Percentiles rank a stretch among this genome's conserved stretches.
phyloP scores from a whole-genome alignment of 208 protist species.

The Leishmania guyanensis region DNA sequence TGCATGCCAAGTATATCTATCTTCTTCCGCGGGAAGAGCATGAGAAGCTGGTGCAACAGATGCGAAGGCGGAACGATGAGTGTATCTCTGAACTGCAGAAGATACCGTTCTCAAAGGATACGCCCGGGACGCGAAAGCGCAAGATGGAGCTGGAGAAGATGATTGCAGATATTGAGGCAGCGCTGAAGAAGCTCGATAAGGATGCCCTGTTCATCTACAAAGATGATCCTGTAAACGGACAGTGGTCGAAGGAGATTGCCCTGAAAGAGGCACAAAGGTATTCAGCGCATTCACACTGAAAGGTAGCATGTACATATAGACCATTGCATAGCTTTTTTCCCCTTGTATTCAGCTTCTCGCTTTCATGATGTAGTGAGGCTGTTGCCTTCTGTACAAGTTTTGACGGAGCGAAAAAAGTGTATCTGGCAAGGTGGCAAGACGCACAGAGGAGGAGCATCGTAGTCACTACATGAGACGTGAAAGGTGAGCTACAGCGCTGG shows the following conservation, averaged over 20 bases:
- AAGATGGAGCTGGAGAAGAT: constrained; percentile 70
- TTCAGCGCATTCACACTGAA: constrained; percentile 21
- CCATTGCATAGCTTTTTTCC: not conserved
- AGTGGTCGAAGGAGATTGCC: constrained; percentile 79
- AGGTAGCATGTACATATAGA: not conserved
- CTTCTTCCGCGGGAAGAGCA: constrained; percentile 78
- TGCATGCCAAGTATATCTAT: constrained; percentile 68
- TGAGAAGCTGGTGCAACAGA: constrained; percentile 57
- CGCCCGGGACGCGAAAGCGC: constrained; percentile 55
- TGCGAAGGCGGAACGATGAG: constrained; percentile 56
- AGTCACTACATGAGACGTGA: not conserved
- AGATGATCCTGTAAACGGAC: constrained; percentile 75
- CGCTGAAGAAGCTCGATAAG: constrained; percentile 79
- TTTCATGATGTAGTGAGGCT: constrained; percentile 8
- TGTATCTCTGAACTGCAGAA: constrained; percentile 62
- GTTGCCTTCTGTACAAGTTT: not conserved
- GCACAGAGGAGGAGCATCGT: not conserved
- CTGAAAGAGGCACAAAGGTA: constrained; percentile 71
- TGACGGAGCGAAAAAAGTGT: not conserved
- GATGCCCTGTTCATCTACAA: constrained; percentile 91
- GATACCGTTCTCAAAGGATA: constrained; percentile 89
- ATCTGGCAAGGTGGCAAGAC: not conserved
- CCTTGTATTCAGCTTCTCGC: not conserved
- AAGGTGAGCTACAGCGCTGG: not conserved
- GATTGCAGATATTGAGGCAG: constrained; percentile 78